phyloP scores from a whole-genome alignment of 2,329 filamentous ascomycete genomes.

The Stromatinia cepivora region DNA sequence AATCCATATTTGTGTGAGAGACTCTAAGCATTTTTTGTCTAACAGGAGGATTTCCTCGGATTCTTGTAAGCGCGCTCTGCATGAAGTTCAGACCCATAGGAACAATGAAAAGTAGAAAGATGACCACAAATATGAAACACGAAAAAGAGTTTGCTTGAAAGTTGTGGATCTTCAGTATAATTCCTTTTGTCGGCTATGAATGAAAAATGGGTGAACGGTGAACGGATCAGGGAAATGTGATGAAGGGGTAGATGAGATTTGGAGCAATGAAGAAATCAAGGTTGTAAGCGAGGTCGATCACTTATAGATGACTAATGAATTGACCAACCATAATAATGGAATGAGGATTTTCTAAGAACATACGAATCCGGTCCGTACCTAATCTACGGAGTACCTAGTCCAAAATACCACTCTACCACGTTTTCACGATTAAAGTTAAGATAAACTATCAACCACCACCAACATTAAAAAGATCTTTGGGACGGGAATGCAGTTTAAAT shows the following conservation, averaged over 20 bases:
- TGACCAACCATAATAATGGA: background rate
- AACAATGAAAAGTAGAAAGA: background rate
- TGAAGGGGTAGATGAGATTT: conserved; percentile 14
- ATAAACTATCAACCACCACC: background rate
- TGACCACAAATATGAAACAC: background rate
- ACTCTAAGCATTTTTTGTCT: background rate
- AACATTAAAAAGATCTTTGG: background rate
- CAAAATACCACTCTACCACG: background rate
- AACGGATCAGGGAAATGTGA: conserved; percentile 4
- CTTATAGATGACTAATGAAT: background rate
- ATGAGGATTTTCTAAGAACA: background rate
- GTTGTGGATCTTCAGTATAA: background rate
- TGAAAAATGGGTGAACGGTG: background rate
- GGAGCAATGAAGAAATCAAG: conserved; percentile 9
- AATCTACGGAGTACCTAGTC: background rate
- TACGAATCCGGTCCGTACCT: background rate
- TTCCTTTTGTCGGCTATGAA: background rate
- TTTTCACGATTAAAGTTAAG: background rate
- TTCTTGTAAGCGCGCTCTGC: conserved; percentile 3
- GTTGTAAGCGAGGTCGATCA: conserved; percentile 1
- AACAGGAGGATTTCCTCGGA: background rate
- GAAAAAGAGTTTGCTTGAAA: background rate
- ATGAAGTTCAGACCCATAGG: background rate
- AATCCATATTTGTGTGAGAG: background rate
- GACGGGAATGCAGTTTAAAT: background rate